Evolutionary conservation across 1,139 yeast species (phyloP).

Genomic region (Blastobotrys arbuscula): DNA sequence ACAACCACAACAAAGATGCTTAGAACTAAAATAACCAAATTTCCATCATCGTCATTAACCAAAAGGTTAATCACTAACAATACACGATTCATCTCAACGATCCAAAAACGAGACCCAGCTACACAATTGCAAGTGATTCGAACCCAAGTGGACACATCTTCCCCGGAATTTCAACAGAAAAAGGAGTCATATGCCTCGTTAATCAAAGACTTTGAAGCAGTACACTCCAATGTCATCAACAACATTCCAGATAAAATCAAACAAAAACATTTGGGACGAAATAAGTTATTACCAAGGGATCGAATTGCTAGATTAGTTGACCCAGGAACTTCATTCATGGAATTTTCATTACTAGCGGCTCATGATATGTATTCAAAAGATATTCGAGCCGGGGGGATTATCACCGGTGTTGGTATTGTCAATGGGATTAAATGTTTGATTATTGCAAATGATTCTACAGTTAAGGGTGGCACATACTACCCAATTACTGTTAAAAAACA

Average conservation of each 20-base stretch:
- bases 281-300: slow-evolving; percentile 34
- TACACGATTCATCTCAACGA: neutral
- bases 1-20: neutral
- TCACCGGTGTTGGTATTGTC: slow-evolving; percentile 34
- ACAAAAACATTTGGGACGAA: slow-evolving; percentile 36
- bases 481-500: slow-evolving; percentile 36
- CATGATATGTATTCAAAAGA: slow-evolving; percentile 31
- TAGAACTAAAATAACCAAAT: neutral
- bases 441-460: slow-evolving; percentile 35
- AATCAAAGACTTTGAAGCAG: slow-evolving; percentile 18
- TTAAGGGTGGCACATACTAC: slow-evolving; percentile 36
- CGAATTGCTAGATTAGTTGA: slow-evolving; percentile 31
- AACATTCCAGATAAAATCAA: slow-evolving; percentile 30
- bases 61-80: neutral
- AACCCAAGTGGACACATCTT: slow-evolving; percentile 26
- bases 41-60: no score
- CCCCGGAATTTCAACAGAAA: slow-evolving; percentile 27
- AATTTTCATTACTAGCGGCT: slow-evolving; percentile 32
- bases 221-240: slow-evolving; percentile 24
- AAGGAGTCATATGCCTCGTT: slow-evolving; percentile 23
- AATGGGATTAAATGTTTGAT: slow-evolving; percentile 32
- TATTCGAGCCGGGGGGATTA: slow-evolving; percentile 34
- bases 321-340: slow-evolving; percentile 34
- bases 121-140: slow-evolving; percentile 24
- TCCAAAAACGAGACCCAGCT: slow-evolving; percentile 8